Conservation (phyloP, 1,284 basidiomycete species). For the Rhodotorula sp. region DNA sequence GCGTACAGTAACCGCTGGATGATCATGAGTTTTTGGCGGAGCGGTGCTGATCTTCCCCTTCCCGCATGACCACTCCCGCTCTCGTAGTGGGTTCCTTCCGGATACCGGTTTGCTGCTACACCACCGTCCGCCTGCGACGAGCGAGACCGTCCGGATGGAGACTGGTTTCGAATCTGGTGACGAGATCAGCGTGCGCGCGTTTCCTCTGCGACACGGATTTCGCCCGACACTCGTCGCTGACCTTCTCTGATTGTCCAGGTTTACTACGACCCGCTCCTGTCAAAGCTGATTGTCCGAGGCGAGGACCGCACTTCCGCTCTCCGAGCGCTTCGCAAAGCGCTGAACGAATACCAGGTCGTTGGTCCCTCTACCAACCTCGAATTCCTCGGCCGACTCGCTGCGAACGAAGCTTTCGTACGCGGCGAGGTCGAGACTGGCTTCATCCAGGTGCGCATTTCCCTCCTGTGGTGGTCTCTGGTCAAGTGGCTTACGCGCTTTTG, state of each 20-base stretch:
- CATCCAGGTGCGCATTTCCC: conserved; percentile 61
- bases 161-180: conserved; percentile 84
- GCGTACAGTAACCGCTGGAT: conserved; percentile 17
- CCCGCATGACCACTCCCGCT: too few relatives aligned
- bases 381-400: conserved; percentile 75
- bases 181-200: conserved; percentile 67
- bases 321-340: conserved; percentile 70
- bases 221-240: conserved; percentile 50
- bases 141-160: conserved; percentile 77
- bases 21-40: too few relatives aligned
- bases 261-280: conserved; percentile 87
- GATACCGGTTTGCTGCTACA: conserved; percentile 82
- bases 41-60: background rate
- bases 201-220: background rate
- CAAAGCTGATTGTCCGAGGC: conserved; percentile 88
- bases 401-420: conserved; percentile 70
- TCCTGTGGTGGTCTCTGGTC: conserved; percentile 1
- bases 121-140: conserved; percentile 57
- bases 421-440: conserved; percentile 93
- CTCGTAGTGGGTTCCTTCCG: conserved; percentile 70
- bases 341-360: conserved; percentile 85
- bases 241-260: background rate
- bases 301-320: conserved; percentile 82
- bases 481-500: background rate
- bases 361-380: conserved; percentile 89